Evolutionary conservation across 495 filamentous ascomycete genomes (phyloP).

Genomic region (Podospora sp.): DNA sequence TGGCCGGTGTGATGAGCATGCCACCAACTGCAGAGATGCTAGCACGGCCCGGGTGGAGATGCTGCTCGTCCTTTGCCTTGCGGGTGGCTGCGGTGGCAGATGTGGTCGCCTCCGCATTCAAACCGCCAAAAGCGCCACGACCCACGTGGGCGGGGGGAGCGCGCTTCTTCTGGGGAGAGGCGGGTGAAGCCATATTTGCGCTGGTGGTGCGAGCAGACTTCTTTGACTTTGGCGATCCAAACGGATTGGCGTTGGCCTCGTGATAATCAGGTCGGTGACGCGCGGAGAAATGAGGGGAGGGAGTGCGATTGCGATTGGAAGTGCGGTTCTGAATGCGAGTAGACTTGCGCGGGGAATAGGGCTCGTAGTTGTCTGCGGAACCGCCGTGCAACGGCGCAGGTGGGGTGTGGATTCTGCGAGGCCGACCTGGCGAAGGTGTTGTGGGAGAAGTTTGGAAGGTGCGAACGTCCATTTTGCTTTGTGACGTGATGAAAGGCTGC

Average conservation of each 20-base stretch:
- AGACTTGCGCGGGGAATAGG: slow-evolving; percentile 66
- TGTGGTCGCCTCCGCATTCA: slow-evolving; percentile 39
- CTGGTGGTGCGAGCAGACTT: slow-evolving; percentile 9
- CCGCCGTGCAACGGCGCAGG: slow-evolving; percentile 74
- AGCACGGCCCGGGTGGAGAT: slow-evolving; percentile 5
- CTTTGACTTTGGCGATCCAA: slow-evolving; percentile 37
- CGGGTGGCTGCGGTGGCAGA: slow-evolving; percentile 43
- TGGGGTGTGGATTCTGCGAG: slow-evolving; percentile 64
- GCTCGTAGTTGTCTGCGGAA: slow-evolving; percentile 69
- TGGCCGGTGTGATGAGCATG: slow-evolving; percentile 86
- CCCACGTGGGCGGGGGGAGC: slow-evolving; percentile 37
- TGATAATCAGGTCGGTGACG: slow-evolving; percentile 25
- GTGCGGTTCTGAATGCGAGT: slow-evolving; percentile 51
- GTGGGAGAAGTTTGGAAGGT: background rate
- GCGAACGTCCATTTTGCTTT: slow-evolving; percentile 6
- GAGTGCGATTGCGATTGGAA: slow-evolving; percentile 43
- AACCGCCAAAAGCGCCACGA: slow-evolving; percentile 44
- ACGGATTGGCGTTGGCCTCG: slow-evolving; percentile 33
- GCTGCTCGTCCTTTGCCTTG: slow-evolving; percentile 13
- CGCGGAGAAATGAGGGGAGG: slow-evolving; percentile 48
- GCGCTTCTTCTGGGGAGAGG: slow-evolving; percentile 58
- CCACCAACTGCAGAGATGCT: slow-evolving; percentile 31
- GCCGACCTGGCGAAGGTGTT: slow-evolving; percentile 61
- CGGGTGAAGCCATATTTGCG: slow-evolving; percentile 43
- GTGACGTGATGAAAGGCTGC: background rate